Base-by-base conservation (phyloP, 352 stramenopile genomes). In the Phytophthora constricta region DNA sequence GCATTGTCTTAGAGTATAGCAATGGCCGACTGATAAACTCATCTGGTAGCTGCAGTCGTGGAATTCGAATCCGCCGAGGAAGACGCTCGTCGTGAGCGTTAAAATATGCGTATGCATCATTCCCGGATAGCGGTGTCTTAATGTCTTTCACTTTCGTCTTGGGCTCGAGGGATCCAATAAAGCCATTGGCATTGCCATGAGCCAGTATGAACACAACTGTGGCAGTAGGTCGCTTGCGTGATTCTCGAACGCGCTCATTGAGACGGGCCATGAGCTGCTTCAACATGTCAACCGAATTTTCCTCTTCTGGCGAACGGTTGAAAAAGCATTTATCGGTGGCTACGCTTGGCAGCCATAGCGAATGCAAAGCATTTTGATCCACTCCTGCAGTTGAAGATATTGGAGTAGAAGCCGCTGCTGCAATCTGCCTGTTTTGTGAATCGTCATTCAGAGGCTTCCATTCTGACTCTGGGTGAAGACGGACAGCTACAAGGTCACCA, bases 401-500 rank as follows among this genome's bases (percentile, higher is more conserved):
- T 50, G 65, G 58, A n/a, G 61, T 62, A 0, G 48, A 58, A 37
- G 10, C 34, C 20, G 19, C 16, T 25, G 19, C 14, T 19, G 14
- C 37, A 28, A 26, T 55, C 25, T 27, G 34, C 51, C 25, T 53
- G 27, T 19, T 58, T 20, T 75, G 53, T 8, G 48, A 56, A 17
- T 64, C 68, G 27, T 72, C 50, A 14, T 76, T 75, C 19, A 87
- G 22, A 22, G 68, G 50, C 58, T 90, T 90, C 82, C 82, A 96
- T 37, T 88, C 58, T 4, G 73, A 58, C 37, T 89, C 74, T 0
- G 80, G 70, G 17, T 79, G 60, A 2, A 96, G 28, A 52, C 86
- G 56, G 41, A 97, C 61, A 1, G 73, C 86, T 13, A 97, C 87
- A 14, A 95, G 62, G 58, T 96, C 90, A n/a, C 86, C 80, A 46